Percentiles rank a stretch among this genome's conserved stretches.
These are phyloP conservation scores for Blastocystis sp. DNA, from an alignment of 352 stramenopile genomes.

Conservation along the genomic window DNA sequence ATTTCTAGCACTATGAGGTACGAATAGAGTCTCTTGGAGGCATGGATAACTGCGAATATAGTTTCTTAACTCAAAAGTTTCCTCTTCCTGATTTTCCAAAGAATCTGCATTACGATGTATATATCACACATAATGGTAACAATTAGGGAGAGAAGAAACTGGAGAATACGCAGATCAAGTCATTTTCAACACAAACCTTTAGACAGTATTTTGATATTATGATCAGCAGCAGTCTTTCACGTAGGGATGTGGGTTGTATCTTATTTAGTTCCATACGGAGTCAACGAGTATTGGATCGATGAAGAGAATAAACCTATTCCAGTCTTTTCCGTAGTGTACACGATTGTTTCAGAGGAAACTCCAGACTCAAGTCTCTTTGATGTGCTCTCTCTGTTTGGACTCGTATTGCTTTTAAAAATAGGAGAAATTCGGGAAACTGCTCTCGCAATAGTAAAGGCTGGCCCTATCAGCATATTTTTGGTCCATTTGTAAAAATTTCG, in stretches of 20 bases:
- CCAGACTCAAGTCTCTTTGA: background rate
- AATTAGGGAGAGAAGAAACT: background rate
- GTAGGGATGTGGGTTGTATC: background rate
- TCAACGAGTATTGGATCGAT: background rate
- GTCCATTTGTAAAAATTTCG: conserved; percentile 30
- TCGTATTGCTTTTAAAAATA: background rate
- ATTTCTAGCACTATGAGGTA: conserved; percentile 41
- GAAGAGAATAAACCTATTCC: conserved; percentile 8
- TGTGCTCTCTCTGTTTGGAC: background rate
- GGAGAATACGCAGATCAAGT: background rate
- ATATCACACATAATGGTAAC: background rate
- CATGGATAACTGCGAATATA: conserved; percentile 22
- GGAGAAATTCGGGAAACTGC: background rate
- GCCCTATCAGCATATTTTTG: conserved; percentile 43
- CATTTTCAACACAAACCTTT: background rate
- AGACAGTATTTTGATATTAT: conserved; percentile 41
- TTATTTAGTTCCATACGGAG: background rate
- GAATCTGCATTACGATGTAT: background rate
- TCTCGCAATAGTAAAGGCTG: conserved; percentile 26
- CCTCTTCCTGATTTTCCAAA: background rate
- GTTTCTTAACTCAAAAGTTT: conserved; percentile 14
- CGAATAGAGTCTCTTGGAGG: background rate
- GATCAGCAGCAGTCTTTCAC: background rate
- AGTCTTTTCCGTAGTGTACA: conserved; percentile 51
- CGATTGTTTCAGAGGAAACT: background rate